Evolutionary conservation across 805 yeast species (phyloP), one percentile per base, ranked within the genome.

Genomic region (Metschnikowia anglica): DNA sequence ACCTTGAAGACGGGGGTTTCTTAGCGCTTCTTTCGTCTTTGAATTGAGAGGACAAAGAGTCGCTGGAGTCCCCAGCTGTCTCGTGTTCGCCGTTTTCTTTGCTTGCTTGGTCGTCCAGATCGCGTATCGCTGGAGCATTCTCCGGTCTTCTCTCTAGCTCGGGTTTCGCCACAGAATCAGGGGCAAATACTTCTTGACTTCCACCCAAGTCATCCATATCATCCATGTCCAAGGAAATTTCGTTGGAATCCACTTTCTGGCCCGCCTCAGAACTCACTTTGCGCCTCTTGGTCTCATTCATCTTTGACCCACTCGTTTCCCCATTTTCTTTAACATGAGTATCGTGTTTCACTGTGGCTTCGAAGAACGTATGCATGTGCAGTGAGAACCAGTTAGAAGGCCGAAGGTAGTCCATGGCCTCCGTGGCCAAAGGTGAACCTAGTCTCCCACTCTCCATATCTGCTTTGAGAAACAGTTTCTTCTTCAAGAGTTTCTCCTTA

Each of bases 371-470:
- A 61, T 93, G 99, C 43, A 93, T 62, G 66, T 93, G 99, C 9
- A 95, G 95, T 52, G 93, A 80, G 47, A 87, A 77, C 99, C 98
- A 93, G 60, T 76, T 70, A 13, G 61, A 49, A 0, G 98, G 98
- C 53, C 65, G 70, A 41, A 88, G 49, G 12, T 58, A 54, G 18
- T 68, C 54, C 51, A 93, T 62, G 12, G 88, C 58, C 16, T 68
- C 65, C 69, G 76, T 72, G 37, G 79, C 78, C 6, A 83, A 70
- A 0, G 90, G 88, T 13, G 85, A 85, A 0, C 99, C 99, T 37
- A 91, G 65, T 13, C 65, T 65, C 1, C 80, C 78, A 1, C 64
- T 64, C 2, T 70, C 63, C 1, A 89, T 74, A 60, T 91, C 98
- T 1, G 56, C 54, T 46, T 65, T 68, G 60, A 93, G 86, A 55